Base-by-base conservation (phyloP, 192 early-diverging fungal species). In the Powellomyces hirtus region DNA sequence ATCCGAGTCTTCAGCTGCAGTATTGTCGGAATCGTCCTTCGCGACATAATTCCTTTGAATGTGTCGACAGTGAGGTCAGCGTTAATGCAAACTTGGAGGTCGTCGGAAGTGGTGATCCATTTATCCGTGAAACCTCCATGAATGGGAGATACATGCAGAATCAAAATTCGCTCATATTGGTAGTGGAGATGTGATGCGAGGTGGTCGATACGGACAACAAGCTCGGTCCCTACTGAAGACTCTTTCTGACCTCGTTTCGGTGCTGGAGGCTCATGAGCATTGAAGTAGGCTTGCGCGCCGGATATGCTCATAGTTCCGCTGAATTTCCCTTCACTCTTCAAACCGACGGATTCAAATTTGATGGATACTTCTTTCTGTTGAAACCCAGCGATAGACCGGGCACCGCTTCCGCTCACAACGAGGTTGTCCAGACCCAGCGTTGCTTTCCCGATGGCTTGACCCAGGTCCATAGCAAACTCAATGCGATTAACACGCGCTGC, bases 101-200 rank as follows among this genome's bases (percentile, higher is more conserved):
- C 64, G 49, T 27, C 51, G 13, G 14, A 2, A 35, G 45, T 29
- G 2, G 22, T 31, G 4, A 71, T 46, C 85, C 88, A 87, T 59
- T 74, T 56, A 37, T 85, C 84, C 7, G 53, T 75, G 34, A 87
- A 53, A 6, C 70, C 75, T 27, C 76, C 71, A 38, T 78, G 37
- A 1, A 87, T 72, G 0, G 88, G 85, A 13, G 84, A 78, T 1
- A 90, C 64, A 8, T 86, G 73, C 20, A 89, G 38, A 36, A 89
- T 80, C 35, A 91, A 62, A 24, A 92, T 85, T 35, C 84, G 81
- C 70, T 92, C 89, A 75, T 89, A 89, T 59, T 92, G 89, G 40
- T 89, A 91, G n/a, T 87, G 80, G 16, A 91, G 73, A 46, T 82
- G 82, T 0, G 86, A 82, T 42, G 77, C 76, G 31, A 87, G 57